These are phyloP conservation scores for Schizophyllum amplum DNA, from an alignment of 1,284 basidiomycete species.

Conservation along the genomic window DNA sequence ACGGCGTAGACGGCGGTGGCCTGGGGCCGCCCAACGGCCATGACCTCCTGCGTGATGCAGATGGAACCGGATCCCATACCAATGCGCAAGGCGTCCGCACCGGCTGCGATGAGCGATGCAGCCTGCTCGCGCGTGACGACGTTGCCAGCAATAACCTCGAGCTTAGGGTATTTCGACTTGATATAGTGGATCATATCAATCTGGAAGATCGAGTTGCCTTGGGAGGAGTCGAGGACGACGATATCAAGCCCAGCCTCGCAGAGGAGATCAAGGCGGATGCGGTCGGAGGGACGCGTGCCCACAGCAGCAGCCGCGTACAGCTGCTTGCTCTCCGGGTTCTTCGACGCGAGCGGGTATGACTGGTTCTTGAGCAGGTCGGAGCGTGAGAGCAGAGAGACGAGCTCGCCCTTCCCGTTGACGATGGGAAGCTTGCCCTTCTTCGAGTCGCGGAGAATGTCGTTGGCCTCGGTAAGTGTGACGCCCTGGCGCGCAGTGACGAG, in stretches of 20 bases:
- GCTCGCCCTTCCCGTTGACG: constrained; percentile 66
- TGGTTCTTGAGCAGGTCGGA: constrained; percentile 98
- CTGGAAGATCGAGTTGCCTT: constrained; percentile 94
- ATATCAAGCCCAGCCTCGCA: constrained; percentile 96
- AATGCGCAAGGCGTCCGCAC: constrained; percentile 89
- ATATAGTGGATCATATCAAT: constrained; percentile 96
- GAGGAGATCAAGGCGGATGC: constrained; percentile 78
- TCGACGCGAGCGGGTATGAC: constrained; percentile 92
- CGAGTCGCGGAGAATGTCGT: constrained; percentile 89
- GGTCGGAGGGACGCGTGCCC: constrained; percentile 88
- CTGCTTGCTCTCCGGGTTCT: constrained; percentile 90
- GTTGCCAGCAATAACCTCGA: constrained; percentile 95
- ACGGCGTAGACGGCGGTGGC: constrained; percentile 95
- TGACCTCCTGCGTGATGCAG: constrained; percentile 99
- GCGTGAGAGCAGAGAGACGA: constrained; percentile 86
- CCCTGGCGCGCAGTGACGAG: constrained; percentile 81
- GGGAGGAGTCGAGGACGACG: constrained; percentile 91
- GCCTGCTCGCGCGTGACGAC: constrained; percentile 98
- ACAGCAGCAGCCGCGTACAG: constrained; percentile 96
- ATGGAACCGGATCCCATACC: constrained; percentile 99
- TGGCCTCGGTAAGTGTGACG: constrained; percentile 88
- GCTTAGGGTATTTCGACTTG: constrained; percentile 76
- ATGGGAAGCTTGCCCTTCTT: constrained; percentile 99
- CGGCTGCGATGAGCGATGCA: constrained; percentile 87
- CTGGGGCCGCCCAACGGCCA: constrained; percentile 98